A percentile compares a stretch with the other conserved stretches of the same genome.
Conservation (phyloP, 2,329 filamentous ascomycete species). For the Colletotrichum paranaense region DNA sequence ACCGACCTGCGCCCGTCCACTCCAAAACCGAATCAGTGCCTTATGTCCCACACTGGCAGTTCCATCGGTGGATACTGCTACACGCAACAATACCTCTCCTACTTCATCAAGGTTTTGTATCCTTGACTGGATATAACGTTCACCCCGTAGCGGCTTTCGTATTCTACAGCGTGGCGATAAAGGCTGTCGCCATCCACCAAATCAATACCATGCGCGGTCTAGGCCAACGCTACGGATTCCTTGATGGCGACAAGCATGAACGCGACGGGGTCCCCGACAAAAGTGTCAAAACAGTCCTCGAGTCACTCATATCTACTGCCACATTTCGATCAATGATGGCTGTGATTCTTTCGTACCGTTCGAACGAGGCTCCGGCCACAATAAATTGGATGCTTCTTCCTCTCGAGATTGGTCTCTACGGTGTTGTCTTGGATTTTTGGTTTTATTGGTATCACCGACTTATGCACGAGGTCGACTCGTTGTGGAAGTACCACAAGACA, state of each 20-base stretch:
- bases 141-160: slow-evolving; percentile 44
- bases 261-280: slow-evolving; percentile 55
- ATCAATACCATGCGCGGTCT: slow-evolving; percentile 50
- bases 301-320: slow-evolving; percentile 47
- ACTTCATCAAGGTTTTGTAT: slow-evolving; percentile 49
- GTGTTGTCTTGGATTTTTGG: slow-evolving; percentile 56
- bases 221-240: slow-evolving; percentile 51
- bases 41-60: slow-evolving; percentile 47
- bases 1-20: slow-evolving; percentile 50
- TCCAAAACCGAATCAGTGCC: slow-evolving; percentile 54
- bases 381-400: slow-evolving; percentile 49
- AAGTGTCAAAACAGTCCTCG: slow-evolving; percentile 46
- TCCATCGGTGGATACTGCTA: slow-evolving; percentile 52
- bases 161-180: slow-evolving; percentile 53
- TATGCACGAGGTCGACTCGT: slow-evolving; percentile 51
- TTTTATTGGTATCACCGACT: slow-evolving; percentile 56
- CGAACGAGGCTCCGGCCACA: slow-evolving; percentile 38
- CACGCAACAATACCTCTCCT: slow-evolving; percentile 50
- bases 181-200: slow-evolving; percentile 52
- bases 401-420: slow-evolving; percentile 52
- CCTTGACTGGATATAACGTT: slow-evolving; percentile 45
- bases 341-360: slow-evolving; percentile 45
- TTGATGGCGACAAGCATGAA: slow-evolving; percentile 56
- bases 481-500: slow-evolving; percentile 57
- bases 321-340: slow-evolving; percentile 47